Percentiles rank a stretch among this genome's conserved stretches.
phyloP scores from a whole-genome alignment of 1,139 yeast species.

The Yamadazyma conglobata region DNA sequence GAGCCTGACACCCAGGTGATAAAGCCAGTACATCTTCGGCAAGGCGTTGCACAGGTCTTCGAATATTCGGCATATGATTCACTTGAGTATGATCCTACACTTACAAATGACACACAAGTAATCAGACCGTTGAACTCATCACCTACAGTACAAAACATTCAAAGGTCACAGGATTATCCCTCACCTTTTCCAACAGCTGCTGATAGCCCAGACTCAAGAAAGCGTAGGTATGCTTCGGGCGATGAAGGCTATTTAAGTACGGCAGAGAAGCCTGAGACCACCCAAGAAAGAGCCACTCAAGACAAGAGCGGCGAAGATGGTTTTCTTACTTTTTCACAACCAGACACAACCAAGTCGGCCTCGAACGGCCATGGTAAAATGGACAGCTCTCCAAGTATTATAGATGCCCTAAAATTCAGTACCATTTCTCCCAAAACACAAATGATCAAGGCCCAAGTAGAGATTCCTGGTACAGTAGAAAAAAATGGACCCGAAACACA shows the following conservation, averaged over 20 bases:
- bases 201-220: too few species aligned
- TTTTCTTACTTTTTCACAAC: constrained; percentile 7
- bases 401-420: background rate
- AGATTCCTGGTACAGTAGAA: constrained; percentile 17
- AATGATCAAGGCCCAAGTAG: constrained; percentile 7
- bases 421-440: constrained; percentile 3
- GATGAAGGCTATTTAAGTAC: too few species aligned
- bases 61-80: constrained; percentile 1
- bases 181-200: too few species aligned
- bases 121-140: too few species aligned
- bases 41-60: constrained; percentile 6
- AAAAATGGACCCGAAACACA: constrained; percentile 13
- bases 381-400: too few species aligned
- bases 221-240: too few species aligned
- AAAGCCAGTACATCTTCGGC: too few species aligned
- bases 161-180: too few species aligned
- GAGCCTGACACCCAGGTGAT: background rate
- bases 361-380: too few species aligned
- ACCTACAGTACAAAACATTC: too few species aligned
- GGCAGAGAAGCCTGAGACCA: too few species aligned
- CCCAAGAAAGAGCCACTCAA: background rate
- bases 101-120: background rate
- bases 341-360: constrained; percentile 2
- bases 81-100: too few species aligned
- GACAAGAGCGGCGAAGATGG: constrained; percentile 3